Evolutionary conservation across 257 asterid genomes (phyloP), one percentile per base, ranked within the genome.

Genomic region (Solanum peruvianum): DNA sequence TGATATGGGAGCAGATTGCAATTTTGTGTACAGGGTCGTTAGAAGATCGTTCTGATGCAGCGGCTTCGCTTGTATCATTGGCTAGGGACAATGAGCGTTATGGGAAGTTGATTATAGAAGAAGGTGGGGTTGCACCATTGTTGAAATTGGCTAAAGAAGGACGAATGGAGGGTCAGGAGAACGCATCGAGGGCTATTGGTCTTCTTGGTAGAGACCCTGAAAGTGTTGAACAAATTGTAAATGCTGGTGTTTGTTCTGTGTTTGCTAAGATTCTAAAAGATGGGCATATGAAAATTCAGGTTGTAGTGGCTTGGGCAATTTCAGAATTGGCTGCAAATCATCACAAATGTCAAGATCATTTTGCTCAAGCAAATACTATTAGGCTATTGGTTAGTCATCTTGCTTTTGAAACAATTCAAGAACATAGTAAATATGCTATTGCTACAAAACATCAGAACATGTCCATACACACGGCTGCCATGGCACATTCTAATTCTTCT

Each of bases 1-100:
- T 88, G 0, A 88, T 88, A 2, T 88, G 90, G 90, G 90, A 88
- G 58, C 90, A 88, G 42, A 86, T 88, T 44, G 90, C 90, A 12
- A 88, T 88, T 29, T 66, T 88, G 72, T 88, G 88, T 35, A 81
- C 87, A 2, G 87, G 87, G 2, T 52, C 90, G 25, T 23, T 86
- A 9, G 88, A 88, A 13, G 90, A 88, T 2, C 90, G 90, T 12
- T 86, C 87, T 4, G 90, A 88, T 66, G 90, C 90, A 27, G 90
- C 90, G 15, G 89, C 89, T 2, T 87, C 89, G 21, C 89, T 87
- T 29, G 89, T 87, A 3, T 87, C 89, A 6, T 41, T 87, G 60
- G 89, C 89, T 31, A 72, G 89, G 14, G 89, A 87, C 87, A 82
- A 82, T 42, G 86, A 67, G 60, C 83, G 89, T 4, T 82, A 87